Percentiles rank a stretch among this genome's conserved stretches.
phyloP scores from a whole-genome alignment of 768 basidiomycete genomes.

The Tulasnella sp. region DNA sequence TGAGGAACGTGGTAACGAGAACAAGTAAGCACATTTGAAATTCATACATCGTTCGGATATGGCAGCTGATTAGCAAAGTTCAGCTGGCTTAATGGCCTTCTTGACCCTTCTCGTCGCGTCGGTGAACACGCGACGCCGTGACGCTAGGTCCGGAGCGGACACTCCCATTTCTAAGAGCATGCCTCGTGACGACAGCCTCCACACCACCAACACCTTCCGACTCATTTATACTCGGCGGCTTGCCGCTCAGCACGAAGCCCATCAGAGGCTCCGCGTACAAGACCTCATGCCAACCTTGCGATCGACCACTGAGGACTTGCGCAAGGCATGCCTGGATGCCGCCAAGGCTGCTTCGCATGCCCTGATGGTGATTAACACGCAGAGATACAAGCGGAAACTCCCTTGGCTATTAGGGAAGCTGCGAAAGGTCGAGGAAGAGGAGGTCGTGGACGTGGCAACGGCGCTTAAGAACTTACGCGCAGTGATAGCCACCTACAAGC shows the following conservation, averaged over 20 bases:
- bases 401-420: background rate
- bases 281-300: constrained; percentile 31
- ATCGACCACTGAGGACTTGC: constrained; percentile 28
- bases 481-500: constrained; percentile 28
- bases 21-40: constrained; percentile 23
- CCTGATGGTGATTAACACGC: constrained; percentile 29
- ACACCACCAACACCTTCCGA: constrained; percentile 29
- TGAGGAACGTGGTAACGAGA: constrained; percentile 29
- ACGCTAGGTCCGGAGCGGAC: constrained; percentile 14
- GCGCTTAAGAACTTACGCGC: constrained; percentile 22
- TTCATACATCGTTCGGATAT: background rate
- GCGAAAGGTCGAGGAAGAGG: constrained; percentile 17
- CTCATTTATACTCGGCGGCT: constrained; percentile 27
- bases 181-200: background rate
- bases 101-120: constrained; percentile 23
- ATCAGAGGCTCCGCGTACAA: constrained; percentile 25
- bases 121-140: background rate
- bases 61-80: background rate
- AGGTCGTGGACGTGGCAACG: constrained; percentile 22
- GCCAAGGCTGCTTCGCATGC: constrained; percentile 23
- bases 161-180: constrained; percentile 5
- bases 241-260: constrained; percentile 24
- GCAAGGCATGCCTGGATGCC: constrained; percentile 25
- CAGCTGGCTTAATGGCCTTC: constrained; percentile 30
- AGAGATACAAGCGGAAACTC: constrained; percentile 25